Evolutionary conservation across 2,329 filamentous ascomycete genomes (phyloP).

Genomic region (Acephala macrosclerotiorum): DNA sequence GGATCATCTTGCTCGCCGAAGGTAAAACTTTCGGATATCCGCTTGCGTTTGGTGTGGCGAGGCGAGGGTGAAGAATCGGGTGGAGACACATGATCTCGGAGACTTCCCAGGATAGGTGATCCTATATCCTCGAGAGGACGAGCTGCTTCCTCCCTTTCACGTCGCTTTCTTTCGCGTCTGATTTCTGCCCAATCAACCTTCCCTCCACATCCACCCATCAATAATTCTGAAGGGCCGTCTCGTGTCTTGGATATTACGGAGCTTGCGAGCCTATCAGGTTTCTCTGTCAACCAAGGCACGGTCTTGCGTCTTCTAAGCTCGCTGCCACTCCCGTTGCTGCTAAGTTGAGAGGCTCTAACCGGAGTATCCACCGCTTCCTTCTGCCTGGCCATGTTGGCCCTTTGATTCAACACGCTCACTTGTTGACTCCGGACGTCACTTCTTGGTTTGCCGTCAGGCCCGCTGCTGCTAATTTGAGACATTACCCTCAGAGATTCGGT

Average conservation of each 20-base stretch:
- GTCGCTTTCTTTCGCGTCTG: neutral
- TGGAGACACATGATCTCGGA: neutral
- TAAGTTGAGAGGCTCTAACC: neutral
- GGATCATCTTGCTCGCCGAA: neutral
- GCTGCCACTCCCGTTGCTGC: neutral
- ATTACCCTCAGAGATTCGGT: no score
- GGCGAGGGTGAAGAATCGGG: neutral
- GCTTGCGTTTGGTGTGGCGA: neutral
- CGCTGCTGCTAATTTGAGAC: no score
- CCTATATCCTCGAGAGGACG: neutral
- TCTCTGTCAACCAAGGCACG: neutral
- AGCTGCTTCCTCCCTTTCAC: neutral
- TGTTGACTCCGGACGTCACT: neutral
- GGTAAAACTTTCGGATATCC: neutral
- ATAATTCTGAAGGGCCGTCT: neutral
- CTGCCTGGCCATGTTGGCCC: neutral
- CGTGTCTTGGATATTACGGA: neutral
- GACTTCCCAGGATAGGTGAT: constrained; percentile 3
- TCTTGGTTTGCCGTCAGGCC: no score
- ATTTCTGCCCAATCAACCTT: neutral
- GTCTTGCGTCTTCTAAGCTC: neutral
- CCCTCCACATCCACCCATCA: neutral
- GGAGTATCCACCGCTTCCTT: neutral
- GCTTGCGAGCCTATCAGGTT: neutral
- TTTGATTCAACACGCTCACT: constrained; percentile 20